These are phyloP conservation scores for Aspergillus sp. DNA, from an alignment of 2,329 filamentous ascomycete species.

Conservation along the genomic window DNA sequence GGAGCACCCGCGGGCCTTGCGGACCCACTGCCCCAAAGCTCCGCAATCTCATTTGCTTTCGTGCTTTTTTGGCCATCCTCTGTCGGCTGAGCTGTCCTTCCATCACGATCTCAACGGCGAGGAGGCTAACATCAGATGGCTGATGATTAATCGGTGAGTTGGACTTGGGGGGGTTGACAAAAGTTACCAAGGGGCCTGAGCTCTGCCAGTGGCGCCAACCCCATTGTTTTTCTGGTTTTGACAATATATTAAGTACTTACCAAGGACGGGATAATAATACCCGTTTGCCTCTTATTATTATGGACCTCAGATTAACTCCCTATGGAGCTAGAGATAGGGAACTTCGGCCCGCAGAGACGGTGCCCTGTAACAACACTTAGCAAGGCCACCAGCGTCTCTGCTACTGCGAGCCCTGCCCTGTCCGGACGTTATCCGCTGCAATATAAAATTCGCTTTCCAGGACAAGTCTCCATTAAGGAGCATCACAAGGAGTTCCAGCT, in stretches of 20 bases:
- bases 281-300: background rate
- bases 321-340: background rate
- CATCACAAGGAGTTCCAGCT: background rate
- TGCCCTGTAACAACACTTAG: constrained; percentile 2
- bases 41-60: background rate
- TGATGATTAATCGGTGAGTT: background rate
- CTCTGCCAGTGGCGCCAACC: background rate
- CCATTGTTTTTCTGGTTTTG: background rate
- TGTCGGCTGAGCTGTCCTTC: background rate
- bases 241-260: background rate
- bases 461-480: background rate
- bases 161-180: background rate
- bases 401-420: background rate
- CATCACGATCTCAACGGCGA: background rate
- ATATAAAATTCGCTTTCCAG: background rate
- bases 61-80: background rate
- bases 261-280: background rate
- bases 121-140: background rate
- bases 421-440: constrained; percentile 1
- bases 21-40: background rate
- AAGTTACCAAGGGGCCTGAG: constrained; percentile 18
- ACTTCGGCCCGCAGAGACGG: constrained; percentile 14
- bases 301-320: background rate
- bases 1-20: background rate
- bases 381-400: constrained; percentile 8